Percentiles rank a stretch among this genome's conserved stretches.
These are phyloP conservation scores for Fusarium sp. DNA, from an alignment of 2,329 filamentous ascomycete genomes.

Conservation along the genomic window DNA sequence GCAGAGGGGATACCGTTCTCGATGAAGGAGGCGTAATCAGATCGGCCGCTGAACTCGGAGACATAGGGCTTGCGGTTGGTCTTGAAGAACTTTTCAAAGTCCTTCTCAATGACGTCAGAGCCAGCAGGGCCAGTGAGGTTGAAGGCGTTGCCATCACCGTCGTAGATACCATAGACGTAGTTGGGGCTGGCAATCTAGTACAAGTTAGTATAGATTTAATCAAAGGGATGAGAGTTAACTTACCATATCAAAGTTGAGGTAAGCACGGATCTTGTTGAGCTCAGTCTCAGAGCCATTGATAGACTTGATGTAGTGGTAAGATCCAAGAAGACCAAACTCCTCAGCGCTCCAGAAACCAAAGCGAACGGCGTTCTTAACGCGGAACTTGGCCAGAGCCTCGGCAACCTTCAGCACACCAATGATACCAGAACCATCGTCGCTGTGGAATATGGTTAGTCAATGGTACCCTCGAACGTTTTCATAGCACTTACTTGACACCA, in stretches of 20 bases:
- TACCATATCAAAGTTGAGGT: constrained; percentile 66
- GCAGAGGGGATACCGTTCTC: constrained; percentile 69
- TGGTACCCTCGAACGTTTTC: not conserved
- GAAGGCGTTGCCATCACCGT: constrained; percentile 66
- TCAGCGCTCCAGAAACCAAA: constrained; percentile 63
- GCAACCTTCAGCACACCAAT: constrained; percentile 57
- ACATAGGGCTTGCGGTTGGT: constrained; percentile 59
- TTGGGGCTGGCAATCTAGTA: constrained; percentile 56
- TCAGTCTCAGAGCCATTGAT: constrained; percentile 54
- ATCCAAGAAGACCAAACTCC: constrained; percentile 60
- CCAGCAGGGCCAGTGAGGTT: constrained; percentile 63
- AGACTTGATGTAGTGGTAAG: constrained; percentile 56
- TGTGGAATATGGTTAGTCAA: constrained; percentile 8
- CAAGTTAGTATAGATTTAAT: not conserved
- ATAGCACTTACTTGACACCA: constrained; percentile 61
- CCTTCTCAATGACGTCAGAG: constrained; percentile 65
- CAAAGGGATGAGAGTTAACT: not conserved
- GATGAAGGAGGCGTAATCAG: constrained; percentile 73
- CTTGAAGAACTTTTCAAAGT: constrained; percentile 65
- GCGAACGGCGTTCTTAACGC: constrained; percentile 57
- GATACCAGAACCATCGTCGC: constrained; percentile 66
- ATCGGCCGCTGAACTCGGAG: constrained; percentile 70
- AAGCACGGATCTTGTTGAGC: constrained; percentile 59
- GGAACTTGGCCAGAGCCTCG: constrained; percentile 53
- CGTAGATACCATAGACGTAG: constrained; percentile 63